Evolutionary conservation across 1,284 basidiomycete species (phyloP).

Genomic region (Chondrostereum purpureum): DNA sequence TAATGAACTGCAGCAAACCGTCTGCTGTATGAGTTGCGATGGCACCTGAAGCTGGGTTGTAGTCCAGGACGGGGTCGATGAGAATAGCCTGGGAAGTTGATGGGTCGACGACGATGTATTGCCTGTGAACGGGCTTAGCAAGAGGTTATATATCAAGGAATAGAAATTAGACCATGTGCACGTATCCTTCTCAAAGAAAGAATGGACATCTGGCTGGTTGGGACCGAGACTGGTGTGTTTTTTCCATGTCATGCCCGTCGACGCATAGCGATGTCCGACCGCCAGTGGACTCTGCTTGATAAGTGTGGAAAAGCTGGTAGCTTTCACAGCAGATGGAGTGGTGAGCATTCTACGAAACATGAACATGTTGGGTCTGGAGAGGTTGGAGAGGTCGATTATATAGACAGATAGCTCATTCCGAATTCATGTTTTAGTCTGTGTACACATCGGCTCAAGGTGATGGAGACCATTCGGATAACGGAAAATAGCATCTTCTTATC

Average conservation of each 20-base stretch:
- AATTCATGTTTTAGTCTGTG: background rate
- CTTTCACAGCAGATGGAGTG: background rate
- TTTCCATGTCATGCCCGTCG: background rate
- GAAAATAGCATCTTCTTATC: no score
- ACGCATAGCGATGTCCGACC: background rate
- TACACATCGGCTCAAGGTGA: background rate
- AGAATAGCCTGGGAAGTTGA: conserved; percentile 25
- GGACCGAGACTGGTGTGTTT: background rate
- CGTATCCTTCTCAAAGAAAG: conserved; percentile 27
- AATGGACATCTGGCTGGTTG: conserved; percentile 21
- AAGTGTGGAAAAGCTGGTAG: background rate
- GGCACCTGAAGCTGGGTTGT: conserved; percentile 27
- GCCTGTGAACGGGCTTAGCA: conserved; percentile 15
- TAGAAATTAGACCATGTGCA: conserved; percentile 20
- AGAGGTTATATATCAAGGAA: background rate
- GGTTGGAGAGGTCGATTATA: background rate
- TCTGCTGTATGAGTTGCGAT: conserved; percentile 30
- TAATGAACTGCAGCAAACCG: conserved; percentile 26
- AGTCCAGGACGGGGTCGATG: conserved; percentile 33
- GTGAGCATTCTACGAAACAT: no score
- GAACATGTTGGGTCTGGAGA: no score
- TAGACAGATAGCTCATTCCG: background rate
- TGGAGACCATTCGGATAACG: no score
- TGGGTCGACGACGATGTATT: conserved; percentile 31
- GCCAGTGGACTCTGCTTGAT: background rate